Base-by-base conservation (phyloP, 2,329 filamentous ascomycete genomes). In the Cryphonectria radicalis region DNA sequence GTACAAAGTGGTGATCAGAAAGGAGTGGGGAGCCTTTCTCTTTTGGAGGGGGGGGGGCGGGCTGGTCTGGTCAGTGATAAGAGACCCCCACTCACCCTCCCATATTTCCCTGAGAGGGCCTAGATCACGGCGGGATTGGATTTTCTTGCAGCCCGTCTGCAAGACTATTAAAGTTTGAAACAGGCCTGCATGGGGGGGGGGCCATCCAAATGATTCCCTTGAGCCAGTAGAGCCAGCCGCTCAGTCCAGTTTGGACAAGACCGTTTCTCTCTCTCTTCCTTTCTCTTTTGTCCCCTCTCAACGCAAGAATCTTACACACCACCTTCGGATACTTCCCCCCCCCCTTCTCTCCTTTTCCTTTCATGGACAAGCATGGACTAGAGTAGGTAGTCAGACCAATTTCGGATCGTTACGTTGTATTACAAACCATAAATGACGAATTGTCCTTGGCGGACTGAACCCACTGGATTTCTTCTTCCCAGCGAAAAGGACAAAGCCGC, bases 141-240 rank as follows among this genome's bases (percentile, higher is more conserved):
- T 40, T 62, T 19, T 35, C 19, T 62, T 37, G 35, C 35, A 40
- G 57, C 32, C 19, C 35, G 7, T n/a, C 32, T 62, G 32, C 59
- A 40, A 40, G 59, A 40, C 59, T 35, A 62, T 62, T 40, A n/a
- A 32, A 62, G 35, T 40, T 62, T 62, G 59, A 62, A 62, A 62
- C 59, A 40, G 32, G 57, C 22, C 55, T 25, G 25, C 11, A 17
- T 19, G 25, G 46, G 46, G 22, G 46, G 6, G 43, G 43, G 17
- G 6, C 22, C 10, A 10, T n/a, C 43, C 22, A 3, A 50, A 50
- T 50, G 22, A 50, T 50, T 22, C 6, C 22, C 43, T 22, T 50
- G 43, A 50, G 43, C 37, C 37, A 40, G 37, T 22, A 22, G 43
- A 50, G 43, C 37, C 37, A 40, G 37, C 37, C 37, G 37, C 37